Evolutionary conservation across 169 alveolate genomes (phyloP).

Genomic region (Perkinsus chesapeaki): DNA sequence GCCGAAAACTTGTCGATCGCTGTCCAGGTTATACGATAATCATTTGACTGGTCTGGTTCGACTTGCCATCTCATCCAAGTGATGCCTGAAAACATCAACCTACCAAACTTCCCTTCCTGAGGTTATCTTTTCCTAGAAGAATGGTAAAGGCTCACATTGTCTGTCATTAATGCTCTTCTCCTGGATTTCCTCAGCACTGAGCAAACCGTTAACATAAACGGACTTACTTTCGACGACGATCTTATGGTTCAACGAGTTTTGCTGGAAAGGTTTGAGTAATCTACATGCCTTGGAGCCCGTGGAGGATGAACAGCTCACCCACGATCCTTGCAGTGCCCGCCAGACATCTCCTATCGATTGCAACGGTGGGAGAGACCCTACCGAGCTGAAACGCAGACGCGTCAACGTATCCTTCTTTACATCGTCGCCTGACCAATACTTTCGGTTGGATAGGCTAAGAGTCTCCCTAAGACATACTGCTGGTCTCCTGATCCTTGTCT

Average conservation of each 20-base stretch:
- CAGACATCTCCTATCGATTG: neutral
- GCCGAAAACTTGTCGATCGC: neutral
- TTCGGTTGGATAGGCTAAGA: too few relatives aligned
- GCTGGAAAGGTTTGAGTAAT: neutral
- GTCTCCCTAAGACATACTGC: too few relatives aligned
- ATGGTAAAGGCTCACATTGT: neutral
- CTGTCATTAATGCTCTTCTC: neutral
- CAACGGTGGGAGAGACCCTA: neutral
- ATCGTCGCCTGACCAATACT: too few relatives aligned
- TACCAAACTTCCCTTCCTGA: neutral
- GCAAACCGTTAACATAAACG: neutral
- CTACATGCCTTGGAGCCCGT: too few relatives aligned
- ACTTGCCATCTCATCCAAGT: neutral
- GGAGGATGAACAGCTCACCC: too few relatives aligned
- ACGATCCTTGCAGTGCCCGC: neutral
- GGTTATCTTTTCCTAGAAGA: neutral
- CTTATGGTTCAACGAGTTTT: neutral
- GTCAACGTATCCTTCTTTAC: too few relatives aligned
- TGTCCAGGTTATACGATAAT: neutral
- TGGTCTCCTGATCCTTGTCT: too few relatives aligned
- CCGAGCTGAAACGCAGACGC: neutral
- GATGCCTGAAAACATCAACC: neutral
- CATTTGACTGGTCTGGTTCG: neutral
- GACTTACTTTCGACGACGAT: neutral
- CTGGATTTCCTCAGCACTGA: neutral